Evolutionary conservation across 805 yeast species (phyloP).

Genomic region (Candida tibetensis): DNA sequence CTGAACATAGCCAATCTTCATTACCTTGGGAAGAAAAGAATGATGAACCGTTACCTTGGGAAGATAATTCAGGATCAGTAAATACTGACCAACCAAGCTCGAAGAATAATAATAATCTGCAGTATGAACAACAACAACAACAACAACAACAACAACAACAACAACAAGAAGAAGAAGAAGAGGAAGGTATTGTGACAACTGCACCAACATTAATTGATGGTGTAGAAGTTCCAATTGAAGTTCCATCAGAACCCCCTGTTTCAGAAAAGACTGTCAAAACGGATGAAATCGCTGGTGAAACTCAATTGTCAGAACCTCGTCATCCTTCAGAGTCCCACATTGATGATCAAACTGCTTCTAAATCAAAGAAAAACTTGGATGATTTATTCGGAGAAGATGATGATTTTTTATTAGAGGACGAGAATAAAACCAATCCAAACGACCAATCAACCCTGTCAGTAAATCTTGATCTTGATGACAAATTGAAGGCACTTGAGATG

Average conservation of each 20-base stretch:
- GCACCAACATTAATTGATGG: slow-evolving; percentile 2
- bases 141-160: too few species aligned
- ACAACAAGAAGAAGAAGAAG: too few species aligned
- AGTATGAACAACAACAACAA: too few species aligned
- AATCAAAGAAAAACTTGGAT: slow-evolving; percentile 2
- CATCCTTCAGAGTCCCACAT: too few species aligned
- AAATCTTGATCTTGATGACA: slow-evolving; percentile 4
- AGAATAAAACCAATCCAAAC: neutral
- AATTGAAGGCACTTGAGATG: slow-evolving; percentile 17
- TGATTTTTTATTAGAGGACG: slow-evolving; percentile 18
- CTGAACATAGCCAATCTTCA: too few species aligned
- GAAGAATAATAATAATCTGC: too few species aligned
- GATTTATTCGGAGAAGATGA: slow-evolving; percentile 18
- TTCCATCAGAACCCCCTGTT: too few species aligned
- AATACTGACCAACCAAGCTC: too few species aligned
- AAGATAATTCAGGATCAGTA: too few species aligned
- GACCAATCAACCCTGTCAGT: neutral
- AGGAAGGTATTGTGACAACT: neutral
- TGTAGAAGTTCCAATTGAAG: too few species aligned
- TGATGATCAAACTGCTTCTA: neutral
- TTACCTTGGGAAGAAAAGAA: slow-evolving; percentile 2
- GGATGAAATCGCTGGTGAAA: too few species aligned
- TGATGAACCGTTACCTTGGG: slow-evolving; percentile 1
- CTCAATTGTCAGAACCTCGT: too few species aligned
- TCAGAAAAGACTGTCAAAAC: neutral